These are phyloP conservation scores for Solanum corneliomulleri DNA, from an alignment of 257 asterid species.

Conservation along the genomic window DNA sequence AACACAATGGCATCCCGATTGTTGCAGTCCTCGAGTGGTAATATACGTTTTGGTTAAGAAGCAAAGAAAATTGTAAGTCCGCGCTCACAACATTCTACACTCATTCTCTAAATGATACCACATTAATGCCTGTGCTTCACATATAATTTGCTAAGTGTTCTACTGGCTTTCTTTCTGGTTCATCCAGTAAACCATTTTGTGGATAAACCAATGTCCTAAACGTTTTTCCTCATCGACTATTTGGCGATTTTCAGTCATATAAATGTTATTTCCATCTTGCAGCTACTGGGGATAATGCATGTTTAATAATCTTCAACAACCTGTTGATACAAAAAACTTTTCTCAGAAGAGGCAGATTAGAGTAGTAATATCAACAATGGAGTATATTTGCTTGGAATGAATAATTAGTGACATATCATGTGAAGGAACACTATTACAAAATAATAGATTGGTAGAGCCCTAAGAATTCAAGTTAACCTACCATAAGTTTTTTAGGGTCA, in stretches of 20 bases:
- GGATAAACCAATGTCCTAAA: neutral
- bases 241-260: neutral
- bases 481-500: neutral
- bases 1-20: conserved; percentile 85
- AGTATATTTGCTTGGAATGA: neutral
- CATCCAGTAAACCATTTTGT: neutral
- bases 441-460: no score
- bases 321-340: neutral
- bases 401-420: neutral
- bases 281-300: neutral
- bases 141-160: neutral
- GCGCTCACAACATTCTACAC: neutral
- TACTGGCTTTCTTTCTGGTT: neutral
- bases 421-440: neutral
- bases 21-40: conserved; percentile 60
- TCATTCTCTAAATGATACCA: neutral
- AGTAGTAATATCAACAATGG: neutral
- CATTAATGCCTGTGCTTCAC: neutral
- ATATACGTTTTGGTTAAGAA: conserved; percentile 65
- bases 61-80: neutral
- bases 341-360: neutral
- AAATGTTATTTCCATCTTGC: neutral
- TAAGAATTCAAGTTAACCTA: neutral
- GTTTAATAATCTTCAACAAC: neutral
- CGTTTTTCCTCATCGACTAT: neutral